A percentile compares a stretch with the other conserved stretches of the same genome.
phyloP scores from a whole-genome alignment of 2,329 filamentous ascomycete genomes.

The Pseudocercospora macadamiae region DNA sequence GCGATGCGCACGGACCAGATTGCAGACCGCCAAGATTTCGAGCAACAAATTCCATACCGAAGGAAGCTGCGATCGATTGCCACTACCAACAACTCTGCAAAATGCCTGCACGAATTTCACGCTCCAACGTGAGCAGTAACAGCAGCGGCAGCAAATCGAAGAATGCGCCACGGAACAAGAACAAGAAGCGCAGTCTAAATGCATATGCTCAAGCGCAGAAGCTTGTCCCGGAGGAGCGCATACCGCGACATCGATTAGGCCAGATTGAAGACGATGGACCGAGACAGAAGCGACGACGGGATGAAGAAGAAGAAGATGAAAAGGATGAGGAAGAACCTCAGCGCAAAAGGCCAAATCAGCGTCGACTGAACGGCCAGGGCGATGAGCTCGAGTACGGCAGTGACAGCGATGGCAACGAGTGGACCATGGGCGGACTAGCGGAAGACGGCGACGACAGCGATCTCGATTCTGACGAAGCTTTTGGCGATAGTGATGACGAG shows the following conservation, averaged over 20 bases:
- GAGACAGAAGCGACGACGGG: slow-evolving; percentile 46
- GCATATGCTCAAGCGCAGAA: slow-evolving; percentile 66
- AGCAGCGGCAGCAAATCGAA: slow-evolving; percentile 30
- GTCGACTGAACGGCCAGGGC: slow-evolving; percentile 33
- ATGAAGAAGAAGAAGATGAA: slow-evolving; percentile 55
- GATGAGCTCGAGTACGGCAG: slow-evolving; percentile 70
- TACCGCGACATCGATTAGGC: slow-evolving; percentile 62
- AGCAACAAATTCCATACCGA: not conserved
- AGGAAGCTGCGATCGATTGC: not conserved
- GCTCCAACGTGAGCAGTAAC: slow-evolving; percentile 33
- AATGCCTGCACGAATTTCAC: slow-evolving; percentile 52
- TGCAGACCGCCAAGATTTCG: slow-evolving; percentile 23
- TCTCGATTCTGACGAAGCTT: slow-evolving; percentile 77
- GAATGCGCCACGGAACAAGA: slow-evolving; percentile 44
- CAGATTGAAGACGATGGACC: slow-evolving; percentile 53
- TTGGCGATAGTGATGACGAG: slow-evolving; percentile 87
- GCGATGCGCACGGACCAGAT: slow-evolving; percentile 1
- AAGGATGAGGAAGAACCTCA: slow-evolving; percentile 37
- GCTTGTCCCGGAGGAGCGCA: slow-evolving; percentile 57
- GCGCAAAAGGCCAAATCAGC: slow-evolving; percentile 38
- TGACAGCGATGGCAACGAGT: slow-evolving; percentile 84
- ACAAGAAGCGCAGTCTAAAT: slow-evolving; percentile 60
- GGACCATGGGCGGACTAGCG: slow-evolving; percentile 71
- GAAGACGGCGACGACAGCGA: slow-evolving; percentile 69
- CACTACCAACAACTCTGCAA: slow-evolving; percentile 8